Evolutionary conservation across 2,329 filamentous ascomycete species (phyloP).

Genomic region (Talaromyces sp.): DNA sequence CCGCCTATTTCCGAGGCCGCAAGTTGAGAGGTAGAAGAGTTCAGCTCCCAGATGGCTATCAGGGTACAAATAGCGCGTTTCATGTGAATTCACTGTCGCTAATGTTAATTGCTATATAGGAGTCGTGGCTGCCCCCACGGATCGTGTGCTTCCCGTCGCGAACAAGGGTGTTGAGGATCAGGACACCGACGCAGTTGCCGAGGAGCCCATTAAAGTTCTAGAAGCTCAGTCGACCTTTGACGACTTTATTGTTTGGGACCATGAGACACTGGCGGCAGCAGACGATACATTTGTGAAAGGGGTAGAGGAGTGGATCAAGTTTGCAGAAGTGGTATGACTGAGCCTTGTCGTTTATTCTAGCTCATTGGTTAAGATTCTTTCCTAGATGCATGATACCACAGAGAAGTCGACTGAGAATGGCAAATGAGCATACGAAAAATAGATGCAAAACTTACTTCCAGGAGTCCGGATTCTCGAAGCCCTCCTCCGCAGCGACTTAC

Average conservation of each 20-base stretch:
- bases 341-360: background rate
- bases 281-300: conserved; percentile 68
- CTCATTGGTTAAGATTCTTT: background rate
- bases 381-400: background rate
- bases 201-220: conserved; percentile 52
- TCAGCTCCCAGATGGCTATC: conserved; percentile 65
- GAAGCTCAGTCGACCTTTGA: conserved; percentile 65
- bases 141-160: conserved; percentile 27
- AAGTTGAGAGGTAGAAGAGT: conserved; percentile 66
- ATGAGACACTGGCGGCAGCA: conserved; percentile 61
- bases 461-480: background rate
- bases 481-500: background rate
- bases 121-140: conserved; percentile 51
- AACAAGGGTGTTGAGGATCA: conserved; percentile 28
- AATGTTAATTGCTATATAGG: conserved; percentile 34
- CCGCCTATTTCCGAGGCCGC: conserved; percentile 71
- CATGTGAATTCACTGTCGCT: background rate
- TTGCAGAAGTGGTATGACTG: conserved; percentile 60
- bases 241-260: conserved; percentile 75
- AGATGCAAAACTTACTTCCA: background rate
- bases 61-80: conserved; percentile 35
- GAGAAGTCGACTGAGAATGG: background rate
- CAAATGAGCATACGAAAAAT: background rate
- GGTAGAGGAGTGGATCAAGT: conserved; percentile 72
- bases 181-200: conserved; percentile 39